Conservation (phyloP, 2,329 filamentous ascomycete species). For the Monosporascus cannonballus region DNA sequence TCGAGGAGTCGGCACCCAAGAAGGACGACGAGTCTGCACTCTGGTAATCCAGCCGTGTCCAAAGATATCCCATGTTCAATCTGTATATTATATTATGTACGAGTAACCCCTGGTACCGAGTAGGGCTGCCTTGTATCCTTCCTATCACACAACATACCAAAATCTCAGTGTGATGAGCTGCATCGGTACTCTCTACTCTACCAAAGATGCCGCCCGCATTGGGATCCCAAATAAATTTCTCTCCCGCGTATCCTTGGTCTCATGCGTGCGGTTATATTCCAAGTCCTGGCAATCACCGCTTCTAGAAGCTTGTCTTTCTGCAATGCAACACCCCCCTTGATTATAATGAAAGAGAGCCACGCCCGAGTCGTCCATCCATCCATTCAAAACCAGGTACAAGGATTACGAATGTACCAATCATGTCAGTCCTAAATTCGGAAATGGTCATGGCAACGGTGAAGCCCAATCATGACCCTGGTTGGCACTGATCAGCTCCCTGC, state of each 20-base stretch:
- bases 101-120: not conserved
- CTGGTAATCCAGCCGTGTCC: slow-evolving; percentile 12
- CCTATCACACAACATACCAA: no score
- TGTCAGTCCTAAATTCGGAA: not conserved
- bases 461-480: not conserved
- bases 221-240: not conserved
- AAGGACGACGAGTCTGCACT: slow-evolving; percentile 9
- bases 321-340: no score
- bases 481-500: not conserved
- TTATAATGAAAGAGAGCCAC: no score
- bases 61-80: slow-evolving; percentile 5
- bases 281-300: slow-evolving; percentile 2
- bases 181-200: no score
- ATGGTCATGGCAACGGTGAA: not conserved
- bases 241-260: not conserved
- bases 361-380: no score
- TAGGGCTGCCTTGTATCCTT: not conserved
- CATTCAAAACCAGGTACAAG: not conserved
- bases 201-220: no score
- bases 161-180: no score
- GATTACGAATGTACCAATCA: not conserved
- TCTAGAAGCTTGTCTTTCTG: slow-evolving; percentile 7
- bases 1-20: slow-evolving; percentile 11
- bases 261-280: not conserved
- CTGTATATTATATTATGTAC: slow-evolving; percentile 1